Percentiles rank a stretch among this genome's conserved stretches.
Conservation (phyloP, 2,329 filamentous ascomycete genomes). For the Pseudogymnoascus sp. region DNA sequence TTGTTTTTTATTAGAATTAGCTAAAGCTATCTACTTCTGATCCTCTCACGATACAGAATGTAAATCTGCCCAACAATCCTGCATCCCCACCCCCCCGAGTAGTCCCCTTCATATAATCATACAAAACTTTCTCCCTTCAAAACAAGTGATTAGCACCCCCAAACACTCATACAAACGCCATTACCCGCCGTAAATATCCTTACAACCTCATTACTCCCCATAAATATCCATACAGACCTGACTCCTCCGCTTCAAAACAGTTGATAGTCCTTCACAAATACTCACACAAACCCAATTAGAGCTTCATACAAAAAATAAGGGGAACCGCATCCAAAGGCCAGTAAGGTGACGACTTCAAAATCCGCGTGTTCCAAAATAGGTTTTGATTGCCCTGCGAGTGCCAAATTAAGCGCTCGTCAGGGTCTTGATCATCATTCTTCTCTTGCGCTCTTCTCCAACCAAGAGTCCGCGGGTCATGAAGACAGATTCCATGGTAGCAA, state of each 20-base stretch:
- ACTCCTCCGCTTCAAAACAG: not conserved
- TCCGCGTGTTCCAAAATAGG: constrained; percentile 4
- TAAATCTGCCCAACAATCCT: not conserved
- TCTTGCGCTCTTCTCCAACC: constrained; percentile 58
- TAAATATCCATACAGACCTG: not conserved
- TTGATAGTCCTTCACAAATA: not conserved
- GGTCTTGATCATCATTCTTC: constrained; percentile 68
- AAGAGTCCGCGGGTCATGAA: constrained; percentile 60
- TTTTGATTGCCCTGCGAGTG: not conserved
- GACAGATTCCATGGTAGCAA: constrained; percentile 66
- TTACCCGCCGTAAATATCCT: not conserved
- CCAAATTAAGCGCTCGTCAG: constrained; percentile 28
- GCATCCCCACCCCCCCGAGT: not conserved
- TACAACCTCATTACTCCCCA: not conserved
- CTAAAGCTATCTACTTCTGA: constrained; percentile 5
- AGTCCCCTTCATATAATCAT: not conserved
- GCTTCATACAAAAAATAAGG: not conserved
- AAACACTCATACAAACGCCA: not conserved
- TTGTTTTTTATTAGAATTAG: not conserved
- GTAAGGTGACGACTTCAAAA: constrained; percentile 3
- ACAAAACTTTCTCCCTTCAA: not conserved
- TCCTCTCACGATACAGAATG: not conserved
- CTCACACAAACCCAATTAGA: not conserved
- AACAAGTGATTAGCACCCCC: not conserved
- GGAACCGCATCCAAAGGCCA: constrained; percentile 7